Base-by-base conservation (phyloP, 352 stramenopile species). In the Phytophthora idaei region DNA sequence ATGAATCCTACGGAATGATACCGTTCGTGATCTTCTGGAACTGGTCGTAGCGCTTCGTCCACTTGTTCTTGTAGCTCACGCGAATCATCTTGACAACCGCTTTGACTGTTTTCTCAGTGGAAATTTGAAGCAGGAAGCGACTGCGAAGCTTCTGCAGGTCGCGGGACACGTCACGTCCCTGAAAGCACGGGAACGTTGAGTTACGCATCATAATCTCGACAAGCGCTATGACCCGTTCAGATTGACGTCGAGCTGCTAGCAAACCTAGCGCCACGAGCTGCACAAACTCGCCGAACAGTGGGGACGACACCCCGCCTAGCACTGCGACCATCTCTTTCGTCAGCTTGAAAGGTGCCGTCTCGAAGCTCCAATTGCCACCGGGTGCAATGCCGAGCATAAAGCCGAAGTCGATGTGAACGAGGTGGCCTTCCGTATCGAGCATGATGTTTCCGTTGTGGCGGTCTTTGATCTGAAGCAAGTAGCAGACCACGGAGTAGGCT, bases 381-480 rank as follows among this genome's bases (percentile, higher is more conserved):
- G 97, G 96, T 21, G 90, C 93, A 57, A 98, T 97, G 25, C 94
- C 96, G 4, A 99, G 82, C 42, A 99, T 88, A 67, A 98, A 99
- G 5, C 97, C 97, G 75, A 99, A 99, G 77, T 99, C 97, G 57
- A 99, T 99, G 82, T 99, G 97, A 39, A 98, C 87, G 29, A 98
- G 62, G 57, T 97, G 86, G 0, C 94, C 94, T 46, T 92, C 57
- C 17, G 68, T 83, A 67, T 98, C 92, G 32, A 99, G 78, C 53
- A 99, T 71, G 57, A 99, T 98, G 57, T 99, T 99, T 14, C 94
- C 97, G 70, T 99, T 99, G 80, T 99, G 96, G 11, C 94, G 83
- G 70, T 98, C 93, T 79, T 98, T 98, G 69, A 98, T 92, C 74
- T 95, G 81, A 25, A 98, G 77, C 49, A 98, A 67, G 66, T 97